Evolutionary conservation across 1,284 basidiomycete species (phyloP).

Genomic region (Phylloporus sp.): DNA sequence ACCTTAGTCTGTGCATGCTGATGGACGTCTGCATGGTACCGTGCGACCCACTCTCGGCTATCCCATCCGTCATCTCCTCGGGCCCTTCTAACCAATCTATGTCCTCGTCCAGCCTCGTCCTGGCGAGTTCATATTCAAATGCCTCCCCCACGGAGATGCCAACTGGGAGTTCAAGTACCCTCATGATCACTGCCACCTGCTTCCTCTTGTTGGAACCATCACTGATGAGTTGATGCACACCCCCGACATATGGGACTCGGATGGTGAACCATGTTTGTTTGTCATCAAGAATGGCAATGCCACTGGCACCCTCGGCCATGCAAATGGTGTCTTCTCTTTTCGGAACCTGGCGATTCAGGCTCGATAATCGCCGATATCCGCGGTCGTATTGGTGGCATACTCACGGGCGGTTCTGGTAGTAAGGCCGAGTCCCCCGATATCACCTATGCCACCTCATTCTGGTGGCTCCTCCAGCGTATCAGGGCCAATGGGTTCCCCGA

Average conservation of each 20-base stretch:
- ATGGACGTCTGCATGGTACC: too few species aligned
- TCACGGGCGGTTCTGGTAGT: slow-evolving; percentile 1
- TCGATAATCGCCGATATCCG: background rate
- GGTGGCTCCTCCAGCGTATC: slow-evolving; percentile 4
- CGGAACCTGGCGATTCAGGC: background rate
- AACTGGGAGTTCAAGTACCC: background rate
- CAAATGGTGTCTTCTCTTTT: too few species aligned
- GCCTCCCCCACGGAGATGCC: background rate
- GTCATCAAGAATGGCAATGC: slow-evolving; percentile 1
- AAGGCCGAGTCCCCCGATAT: background rate
- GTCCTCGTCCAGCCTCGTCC: too few species aligned
- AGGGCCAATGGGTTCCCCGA: background rate
- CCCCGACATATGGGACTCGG: background rate
- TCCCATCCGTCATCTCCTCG: too few species aligned
- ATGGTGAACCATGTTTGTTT: background rate
- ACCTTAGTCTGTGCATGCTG: too few species aligned
- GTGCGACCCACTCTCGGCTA: too few species aligned
- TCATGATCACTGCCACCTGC: background rate
- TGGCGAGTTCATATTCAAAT: background rate
- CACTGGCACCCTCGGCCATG: background rate
- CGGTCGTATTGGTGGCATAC: slow-evolving; percentile 2
- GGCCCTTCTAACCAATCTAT: too few species aligned
- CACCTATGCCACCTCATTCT: slow-evolving; percentile 3
- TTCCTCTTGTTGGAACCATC: background rate
- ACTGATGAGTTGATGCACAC: background rate